Percentiles rank a stretch among this genome's conserved stretches.
Evolutionary conservation across 306 rosid species (phyloP).

Genomic region (Prunus campanulata): DNA sequence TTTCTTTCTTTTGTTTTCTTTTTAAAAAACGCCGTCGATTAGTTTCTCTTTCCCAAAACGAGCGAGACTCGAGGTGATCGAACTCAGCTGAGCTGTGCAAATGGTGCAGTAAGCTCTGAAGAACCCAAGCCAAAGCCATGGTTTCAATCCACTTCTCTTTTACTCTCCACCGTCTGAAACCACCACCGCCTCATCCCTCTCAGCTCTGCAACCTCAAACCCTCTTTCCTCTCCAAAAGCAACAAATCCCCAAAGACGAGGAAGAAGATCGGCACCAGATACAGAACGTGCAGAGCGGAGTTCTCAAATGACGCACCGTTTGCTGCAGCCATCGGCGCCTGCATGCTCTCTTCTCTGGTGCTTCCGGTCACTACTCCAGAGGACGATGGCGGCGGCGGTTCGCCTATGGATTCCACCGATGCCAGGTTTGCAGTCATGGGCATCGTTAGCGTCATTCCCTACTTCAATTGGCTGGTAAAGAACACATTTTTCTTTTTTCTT

Average conservation of each 20-base stretch:
- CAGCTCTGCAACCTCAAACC: conserved; percentile 4
- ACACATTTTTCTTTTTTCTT: background rate
- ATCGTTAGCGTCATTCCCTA: conserved; percentile 84
- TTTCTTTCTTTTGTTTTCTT: background rate
- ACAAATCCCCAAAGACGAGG: conserved; percentile 13
- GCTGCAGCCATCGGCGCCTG: conserved; percentile 83
- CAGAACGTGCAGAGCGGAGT: conserved; percentile 42
- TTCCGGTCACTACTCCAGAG: conserved; percentile 29
- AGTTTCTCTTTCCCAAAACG: background rate
- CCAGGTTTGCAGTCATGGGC: conserved; percentile 80
- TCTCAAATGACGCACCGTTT: conserved; percentile 71
- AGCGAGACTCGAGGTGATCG: background rate
- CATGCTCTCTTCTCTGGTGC: conserved; percentile 62
- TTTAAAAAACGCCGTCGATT: background rate
- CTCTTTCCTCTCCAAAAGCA: background rate
- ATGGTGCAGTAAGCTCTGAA: background rate
- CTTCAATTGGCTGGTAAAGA: conserved; percentile 88
- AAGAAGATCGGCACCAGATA: conserved; percentile 6
- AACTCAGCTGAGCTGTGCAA: background rate
- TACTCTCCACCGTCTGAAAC: background rate
- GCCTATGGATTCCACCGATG: conserved; percentile 49
- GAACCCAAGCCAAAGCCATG: background rate
- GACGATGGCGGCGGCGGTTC: conserved; percentile 47
- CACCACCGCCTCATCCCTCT: background rate
- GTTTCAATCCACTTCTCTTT: conserved; percentile 14